phyloP scores from a whole-genome alignment of 1,284 basidiomycete species.

The Golubevia sp. region DNA sequence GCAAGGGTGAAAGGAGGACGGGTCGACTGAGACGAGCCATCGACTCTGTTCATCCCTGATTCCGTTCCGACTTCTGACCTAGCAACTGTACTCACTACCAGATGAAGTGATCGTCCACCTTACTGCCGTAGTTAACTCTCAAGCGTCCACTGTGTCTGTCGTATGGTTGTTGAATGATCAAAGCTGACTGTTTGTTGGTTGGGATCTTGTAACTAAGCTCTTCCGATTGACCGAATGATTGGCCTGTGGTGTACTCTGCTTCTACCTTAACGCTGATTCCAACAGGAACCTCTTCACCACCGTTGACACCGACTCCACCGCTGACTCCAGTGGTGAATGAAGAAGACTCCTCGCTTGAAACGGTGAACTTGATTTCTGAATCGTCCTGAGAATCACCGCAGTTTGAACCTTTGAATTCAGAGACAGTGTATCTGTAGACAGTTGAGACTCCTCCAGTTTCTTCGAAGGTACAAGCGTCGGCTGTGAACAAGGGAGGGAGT shows the following conservation, averaged over 20 bases:
- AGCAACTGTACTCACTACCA: too few relatives aligned
- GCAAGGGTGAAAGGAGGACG: too few relatives aligned
- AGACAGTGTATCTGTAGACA: background rate
- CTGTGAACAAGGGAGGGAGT: background rate
- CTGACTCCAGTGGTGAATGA: background rate
- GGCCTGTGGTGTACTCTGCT: background rate
- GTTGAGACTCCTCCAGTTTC: background rate
- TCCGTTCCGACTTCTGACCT: too few relatives aligned
- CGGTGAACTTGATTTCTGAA: background rate
- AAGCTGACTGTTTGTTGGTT: background rate
- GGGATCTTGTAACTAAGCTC: background rate
- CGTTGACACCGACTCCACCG: background rate
- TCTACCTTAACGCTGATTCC: background rate
- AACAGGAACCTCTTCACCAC: background rate
- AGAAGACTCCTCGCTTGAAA: background rate
- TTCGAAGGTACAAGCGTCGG: background rate
- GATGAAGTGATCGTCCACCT: too few relatives aligned
- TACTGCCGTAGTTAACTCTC: background rate
- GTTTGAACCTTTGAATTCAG: background rate
- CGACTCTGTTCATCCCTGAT: too few relatives aligned
- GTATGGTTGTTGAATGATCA: background rate
- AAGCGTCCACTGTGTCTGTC: background rate
- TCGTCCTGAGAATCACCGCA: background rate
- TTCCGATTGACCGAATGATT: background rate
- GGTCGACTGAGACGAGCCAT: too few relatives aligned